phyloP scores from a whole-genome alignment of 768 basidiomycete genomes.

The Suillus lakei region DNA sequence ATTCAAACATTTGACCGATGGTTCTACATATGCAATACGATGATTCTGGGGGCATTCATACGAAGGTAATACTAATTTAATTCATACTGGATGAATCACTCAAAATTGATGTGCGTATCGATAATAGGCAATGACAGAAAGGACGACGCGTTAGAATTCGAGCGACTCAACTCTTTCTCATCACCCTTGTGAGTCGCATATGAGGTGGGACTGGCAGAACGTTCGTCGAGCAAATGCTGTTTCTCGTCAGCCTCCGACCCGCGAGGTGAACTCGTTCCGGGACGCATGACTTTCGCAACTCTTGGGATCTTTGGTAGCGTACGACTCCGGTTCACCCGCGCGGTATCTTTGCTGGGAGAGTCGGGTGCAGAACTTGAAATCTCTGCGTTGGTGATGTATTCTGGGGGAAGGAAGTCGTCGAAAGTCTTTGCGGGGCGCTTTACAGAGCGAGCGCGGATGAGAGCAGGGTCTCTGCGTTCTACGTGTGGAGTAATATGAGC shows the following conservation, averaged over 20 bases:
- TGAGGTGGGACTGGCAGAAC: neutral
- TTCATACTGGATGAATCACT: neutral
- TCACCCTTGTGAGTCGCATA: slow-evolving; percentile 19
- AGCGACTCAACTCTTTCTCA: slow-evolving; percentile 16
- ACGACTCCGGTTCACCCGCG: slow-evolving; percentile 36
- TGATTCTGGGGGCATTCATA: neutral
- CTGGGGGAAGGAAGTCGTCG: slow-evolving; percentile 50
- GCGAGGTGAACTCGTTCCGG: slow-evolving; percentile 22
- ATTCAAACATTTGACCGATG: neutral
- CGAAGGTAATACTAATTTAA: neutral
- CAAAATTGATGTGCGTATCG: neutral
- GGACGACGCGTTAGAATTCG: slow-evolving; percentile 32
- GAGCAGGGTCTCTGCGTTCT: slow-evolving; percentile 32
- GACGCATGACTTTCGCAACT: slow-evolving; percentile 36
- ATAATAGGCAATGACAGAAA: neutral
- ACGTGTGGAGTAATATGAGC: neutral
- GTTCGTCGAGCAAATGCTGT: slow-evolving; percentile 23
- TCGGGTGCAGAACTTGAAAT: slow-evolving; percentile 11
- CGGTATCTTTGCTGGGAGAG: slow-evolving; percentile 24
- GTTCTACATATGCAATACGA: neutral
- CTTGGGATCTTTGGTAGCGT: slow-evolving; percentile 46
- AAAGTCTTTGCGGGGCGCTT: slow-evolving; percentile 43
- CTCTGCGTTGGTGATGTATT: slow-evolving; percentile 45
- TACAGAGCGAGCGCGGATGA: slow-evolving; percentile 23
- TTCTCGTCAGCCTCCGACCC: slow-evolving; percentile 24